These are phyloP conservation scores for Myotisia sp. DNA, from an alignment of 2,329 filamentous ascomycete species.

Conservation along the genomic window DNA sequence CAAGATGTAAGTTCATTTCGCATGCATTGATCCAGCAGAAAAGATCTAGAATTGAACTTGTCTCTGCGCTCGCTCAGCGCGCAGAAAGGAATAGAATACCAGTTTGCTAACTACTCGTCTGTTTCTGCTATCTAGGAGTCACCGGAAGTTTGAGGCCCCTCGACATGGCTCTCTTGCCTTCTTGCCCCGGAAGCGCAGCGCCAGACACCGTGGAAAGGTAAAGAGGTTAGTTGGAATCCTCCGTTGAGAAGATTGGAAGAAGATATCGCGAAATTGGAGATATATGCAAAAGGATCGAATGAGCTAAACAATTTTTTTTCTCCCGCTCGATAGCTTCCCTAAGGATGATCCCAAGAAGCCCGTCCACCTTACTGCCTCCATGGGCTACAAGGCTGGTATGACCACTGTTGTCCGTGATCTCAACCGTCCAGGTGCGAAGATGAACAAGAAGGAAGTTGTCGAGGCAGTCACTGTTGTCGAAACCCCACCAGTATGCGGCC, in stretches of 20 bases:
- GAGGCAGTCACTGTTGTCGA: slow-evolving; percentile 79
- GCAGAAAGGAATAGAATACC: too few relatives aligned
- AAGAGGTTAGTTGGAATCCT: slow-evolving; percentile 82
- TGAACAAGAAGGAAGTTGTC: slow-evolving; percentile 97
- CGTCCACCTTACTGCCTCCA: slow-evolving; percentile 91
- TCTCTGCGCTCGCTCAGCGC: too few relatives aligned
- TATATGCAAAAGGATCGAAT: neutral
- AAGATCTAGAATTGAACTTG: too few relatives aligned
- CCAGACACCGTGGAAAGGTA: slow-evolving; percentile 91
- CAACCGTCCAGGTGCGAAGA: slow-evolving; percentile 97
- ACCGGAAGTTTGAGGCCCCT: slow-evolving; percentile 69
- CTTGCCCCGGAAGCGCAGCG: slow-evolving; percentile 79
- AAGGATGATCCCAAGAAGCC: slow-evolving; percentile 99
- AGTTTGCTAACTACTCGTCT: too few relatives aligned
- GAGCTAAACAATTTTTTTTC: slow-evolving; percentile 16
- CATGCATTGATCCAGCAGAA: neutral
- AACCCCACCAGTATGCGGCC: slow-evolving; percentile 72
- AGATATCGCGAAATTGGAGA: neutral
- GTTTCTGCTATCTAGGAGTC: slow-evolving; percentile 29
- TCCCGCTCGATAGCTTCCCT: slow-evolving; percentile 58
- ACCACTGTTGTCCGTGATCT: slow-evolving; percentile 98
- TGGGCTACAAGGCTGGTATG: slow-evolving; percentile 99
- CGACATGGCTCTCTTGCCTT: slow-evolving; percentile 84
- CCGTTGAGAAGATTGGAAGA: neutral
- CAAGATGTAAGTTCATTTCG: slow-evolving; percentile 30